Base-by-base conservation (phyloP, 2,329 filamentous ascomycete genomes). In the Uncinocarpus reesii region DNA sequence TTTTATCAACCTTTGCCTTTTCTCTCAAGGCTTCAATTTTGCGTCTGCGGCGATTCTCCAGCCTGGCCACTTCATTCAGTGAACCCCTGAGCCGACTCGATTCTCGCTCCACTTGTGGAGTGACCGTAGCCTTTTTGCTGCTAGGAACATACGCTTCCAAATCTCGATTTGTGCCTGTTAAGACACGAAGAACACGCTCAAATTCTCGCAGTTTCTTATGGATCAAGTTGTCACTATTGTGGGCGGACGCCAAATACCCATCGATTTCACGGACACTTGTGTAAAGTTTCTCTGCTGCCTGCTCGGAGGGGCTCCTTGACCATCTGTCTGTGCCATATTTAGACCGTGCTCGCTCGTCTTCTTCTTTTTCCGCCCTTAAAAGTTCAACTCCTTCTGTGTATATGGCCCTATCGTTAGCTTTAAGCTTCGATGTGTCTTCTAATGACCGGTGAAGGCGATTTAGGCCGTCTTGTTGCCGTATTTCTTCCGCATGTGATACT, bases 321-420 rank as follows among this genome's bases (percentile, higher is more conserved):
- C 92, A 98, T 52, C 86, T 76, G 50, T 89, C 85, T 0, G 89
- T 95, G 18, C 92, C 92, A 60, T 87, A 89, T 60, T 83, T 90
- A 48, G 74, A 71, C 15, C 86, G 78, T 7, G 89, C 73, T 16
- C 77, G 75, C 50, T 86, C 78, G 56, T 98, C 90, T 60, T 96
- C 90, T 13, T 84, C 81, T 51, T 83, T 81, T 65, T 98, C 92
- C 0, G 83, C 79, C 1, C 79, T 77, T 1, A 98, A 69, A 1
- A 92, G 73, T 11, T 85, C 80, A 28, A 83, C 81, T 0, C 87
- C 90, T 65, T 96, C 90, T 37, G 85, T 80, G 53, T 92, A 96
- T 0, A 86, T 76, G 0, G 80, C 77, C 47, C 81, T 71, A 60
- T 95, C 88, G 42, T 81, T 84, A 1, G 80, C 73, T 56, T 92